Base-by-base conservation (phyloP, 441 rosid species). In the Adansonia grandidieri region DNA sequence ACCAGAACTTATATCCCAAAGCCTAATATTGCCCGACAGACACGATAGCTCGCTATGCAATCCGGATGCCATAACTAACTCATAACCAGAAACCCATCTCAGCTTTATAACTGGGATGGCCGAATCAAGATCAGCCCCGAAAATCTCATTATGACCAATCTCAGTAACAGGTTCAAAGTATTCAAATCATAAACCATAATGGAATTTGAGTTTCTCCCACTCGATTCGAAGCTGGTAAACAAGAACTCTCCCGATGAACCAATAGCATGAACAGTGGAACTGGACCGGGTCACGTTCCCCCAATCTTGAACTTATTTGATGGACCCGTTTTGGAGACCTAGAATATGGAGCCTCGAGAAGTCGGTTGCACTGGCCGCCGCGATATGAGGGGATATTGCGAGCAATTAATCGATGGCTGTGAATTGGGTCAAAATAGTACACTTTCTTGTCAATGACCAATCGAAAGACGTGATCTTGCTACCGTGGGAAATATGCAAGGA, bases 281-380 rank as follows among this genome's bases (percentile, higher is more conserved):
- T 85, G 58, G 96, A 91, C 77, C 78, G 87, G 37, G 93, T 84
- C 9, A 78, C 86, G 13, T 91, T 91, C 62, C 93, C 96, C 97
- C 98, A 92, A 68, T 81, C 81, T 73, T 93, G 22, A 47, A 85
- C 85, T 14, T 88, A 85, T 42, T 77, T 88, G 6, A 93, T 90
- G 15, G 66, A 62, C 24, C 98, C 97, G 20, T 84, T 85, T 40
- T 90, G 80, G 3, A 95, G 89, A 79, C 91, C 97, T 13, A 95
- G 82, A 62, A 95, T 85, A 56, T 93, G 97, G 75, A 93, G 69
- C 3, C 98, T 98, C 8, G 98, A 86, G 73, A 91, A 90, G 78
- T 93, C 98, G 9, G 93, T 92, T 7, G 98, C 98, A 5, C 98
- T 97, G 0, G 92, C 98, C 0, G 97, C 98, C 0, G 88, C 90